phyloP scores from a whole-genome alignment of 805 yeast genomes.

The Jamesozyma piceae region DNA sequence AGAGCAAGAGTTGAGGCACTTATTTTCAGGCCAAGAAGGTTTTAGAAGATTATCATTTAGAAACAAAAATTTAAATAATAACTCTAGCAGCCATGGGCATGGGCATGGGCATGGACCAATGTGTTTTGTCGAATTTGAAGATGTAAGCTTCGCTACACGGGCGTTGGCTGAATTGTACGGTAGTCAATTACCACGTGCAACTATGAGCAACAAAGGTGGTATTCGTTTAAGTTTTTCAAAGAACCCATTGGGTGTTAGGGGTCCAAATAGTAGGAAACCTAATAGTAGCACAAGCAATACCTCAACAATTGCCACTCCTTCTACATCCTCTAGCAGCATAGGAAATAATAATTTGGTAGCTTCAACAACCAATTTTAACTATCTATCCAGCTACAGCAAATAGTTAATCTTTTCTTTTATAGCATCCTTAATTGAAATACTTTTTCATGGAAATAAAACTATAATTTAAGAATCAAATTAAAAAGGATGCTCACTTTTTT shows the following conservation, averaged over 20 bases:
- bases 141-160: constrained; percentile 79
- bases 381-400: constrained; percentile 1
- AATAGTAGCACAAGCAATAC: constrained; percentile 10
- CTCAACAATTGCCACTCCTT: neutral
- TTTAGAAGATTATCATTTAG: constrained; percentile 84
- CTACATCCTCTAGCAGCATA: neutral
- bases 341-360: neutral
- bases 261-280: constrained; percentile 39
- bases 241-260: constrained; percentile 94
- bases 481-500: too few species aligned
- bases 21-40: constrained; percentile 81
- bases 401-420: neutral
- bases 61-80: constrained; percentile 41
- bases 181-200: constrained; percentile 66
- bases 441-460: too few species aligned
- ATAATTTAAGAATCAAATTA: too few species aligned
- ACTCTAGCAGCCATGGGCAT: constrained; percentile 25
- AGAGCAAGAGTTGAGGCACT: constrained; percentile 74
- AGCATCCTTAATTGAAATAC: too few species aligned
- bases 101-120: constrained; percentile 72
- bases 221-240: constrained; percentile 84
- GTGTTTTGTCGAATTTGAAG: constrained; percentile 97
- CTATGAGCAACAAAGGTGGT: constrained; percentile 61
- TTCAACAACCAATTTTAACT: constrained; percentile 1
- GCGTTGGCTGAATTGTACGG: constrained; percentile 91